phyloP scores from a whole-genome alignment of 768 basidiomycete genomes.

The Rhodosporidiobolus odoratus region DNA sequence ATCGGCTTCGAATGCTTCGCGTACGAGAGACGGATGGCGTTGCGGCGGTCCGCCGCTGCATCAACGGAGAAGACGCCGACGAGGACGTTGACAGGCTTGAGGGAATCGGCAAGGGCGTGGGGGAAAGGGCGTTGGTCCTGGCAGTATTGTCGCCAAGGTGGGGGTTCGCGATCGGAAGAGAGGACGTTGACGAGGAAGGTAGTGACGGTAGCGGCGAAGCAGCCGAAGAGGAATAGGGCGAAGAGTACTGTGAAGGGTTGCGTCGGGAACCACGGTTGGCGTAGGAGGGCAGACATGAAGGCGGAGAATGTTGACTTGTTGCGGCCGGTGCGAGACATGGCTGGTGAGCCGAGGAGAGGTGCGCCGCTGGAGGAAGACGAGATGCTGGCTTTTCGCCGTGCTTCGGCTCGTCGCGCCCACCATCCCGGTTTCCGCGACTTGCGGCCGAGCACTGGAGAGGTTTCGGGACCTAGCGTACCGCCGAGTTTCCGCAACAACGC shows the following conservation, averaged over 20 bases:
- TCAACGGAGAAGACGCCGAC: constrained; percentile 88
- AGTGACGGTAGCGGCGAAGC: constrained; percentile 76
- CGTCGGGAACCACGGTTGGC: constrained; percentile 42
- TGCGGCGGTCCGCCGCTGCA: constrained; percentile 72
- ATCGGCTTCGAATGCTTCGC: constrained; percentile 69
- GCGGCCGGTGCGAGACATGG: neutral
- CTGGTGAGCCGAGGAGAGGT: constrained; percentile 7
- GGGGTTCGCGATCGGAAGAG: constrained; percentile 89
- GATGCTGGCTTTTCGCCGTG: constrained; percentile 13
- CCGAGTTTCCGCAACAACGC: constrained; percentile 34
- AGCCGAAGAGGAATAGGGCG: constrained; percentile 66
- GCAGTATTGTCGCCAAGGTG: constrained; percentile 93
- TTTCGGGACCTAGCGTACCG: constrained; percentile 20
- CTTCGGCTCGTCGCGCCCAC: constrained; percentile 30
- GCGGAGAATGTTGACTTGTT: constrained; percentile 24
- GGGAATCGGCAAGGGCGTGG: constrained; percentile 62
- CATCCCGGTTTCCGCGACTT: constrained; percentile 25
- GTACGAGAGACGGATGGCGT: constrained; percentile 82
- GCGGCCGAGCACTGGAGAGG: constrained; percentile 26
- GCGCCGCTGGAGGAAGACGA: constrained; percentile 1
- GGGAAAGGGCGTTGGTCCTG: constrained; percentile 60
- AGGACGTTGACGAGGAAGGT: constrained; percentile 83
- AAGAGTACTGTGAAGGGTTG: constrained; percentile 50
- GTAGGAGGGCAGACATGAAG: constrained; percentile 21
- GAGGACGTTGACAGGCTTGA: constrained; percentile 79